These are phyloP conservation scores for Nigrospora sphaerica DNA, from an alignment of 2,329 filamentous ascomycete species.

Conservation along the genomic window DNA sequence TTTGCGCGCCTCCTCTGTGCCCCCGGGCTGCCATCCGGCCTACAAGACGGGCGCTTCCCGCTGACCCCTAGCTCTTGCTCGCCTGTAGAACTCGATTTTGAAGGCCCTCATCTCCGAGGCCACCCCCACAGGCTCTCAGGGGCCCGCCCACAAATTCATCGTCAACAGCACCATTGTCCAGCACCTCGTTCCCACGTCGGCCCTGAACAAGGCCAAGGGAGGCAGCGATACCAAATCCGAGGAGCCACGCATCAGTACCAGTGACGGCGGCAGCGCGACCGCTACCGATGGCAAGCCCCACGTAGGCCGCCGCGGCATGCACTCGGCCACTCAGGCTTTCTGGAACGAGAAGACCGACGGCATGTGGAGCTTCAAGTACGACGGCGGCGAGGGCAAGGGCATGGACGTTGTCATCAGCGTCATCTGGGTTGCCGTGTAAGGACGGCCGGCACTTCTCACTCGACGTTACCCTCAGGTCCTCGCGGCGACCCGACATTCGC, in stretches of 20 bases:
- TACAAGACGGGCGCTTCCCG: not conserved
- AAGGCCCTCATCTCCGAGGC: conserved; percentile 72
- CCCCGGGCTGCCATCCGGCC: not conserved
- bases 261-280: conserved; percentile 41
- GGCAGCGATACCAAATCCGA: conserved; percentile 39
- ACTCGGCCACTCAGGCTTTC: conserved; percentile 77
- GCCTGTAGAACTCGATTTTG: conserved; percentile 63
- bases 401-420: conserved; percentile 65
- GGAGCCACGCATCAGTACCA: conserved; percentile 48
- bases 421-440: conserved; percentile 68
- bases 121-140: conserved; percentile 45
- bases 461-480: no score
- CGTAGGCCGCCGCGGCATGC: conserved; percentile 83
- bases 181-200: conserved; percentile 67
- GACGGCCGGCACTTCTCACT: not conserved
- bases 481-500: no score
- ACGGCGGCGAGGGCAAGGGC: conserved; percentile 57
- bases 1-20: not conserved
- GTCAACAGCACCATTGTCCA: conserved; percentile 99
- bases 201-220: conserved; percentile 52
- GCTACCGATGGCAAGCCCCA: conserved; percentile 61
- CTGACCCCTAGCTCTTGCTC: not conserved
- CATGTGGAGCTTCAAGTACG: conserved; percentile 85
- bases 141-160: conserved; percentile 80
- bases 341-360: conserved; percentile 89